Percentiles rank a stretch among this genome's conserved stretches.
Conservation (phyloP, 768 basidiomycete species). For the Leucocoprinus leucothites region DNA sequence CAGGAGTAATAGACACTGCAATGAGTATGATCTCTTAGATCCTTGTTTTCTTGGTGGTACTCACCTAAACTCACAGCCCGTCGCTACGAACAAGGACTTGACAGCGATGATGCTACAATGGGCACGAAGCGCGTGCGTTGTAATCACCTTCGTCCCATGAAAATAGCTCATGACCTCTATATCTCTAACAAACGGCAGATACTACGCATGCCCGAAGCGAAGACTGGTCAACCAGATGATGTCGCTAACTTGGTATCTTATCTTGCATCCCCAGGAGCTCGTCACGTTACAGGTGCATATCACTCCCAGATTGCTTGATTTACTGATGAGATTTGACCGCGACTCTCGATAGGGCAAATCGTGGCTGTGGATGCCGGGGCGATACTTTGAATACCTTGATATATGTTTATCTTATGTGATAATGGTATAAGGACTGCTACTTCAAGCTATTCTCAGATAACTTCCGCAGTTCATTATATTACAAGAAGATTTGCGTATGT, state of each 20-base stretch:
- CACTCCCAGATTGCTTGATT: not conserved
- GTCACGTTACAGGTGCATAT: constrained; percentile 3
- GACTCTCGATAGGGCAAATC: constrained; percentile 3
- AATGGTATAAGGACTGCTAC: not conserved
- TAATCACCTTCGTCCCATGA: no score
- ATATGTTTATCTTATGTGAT: not conserved
- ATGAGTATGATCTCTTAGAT: no score
- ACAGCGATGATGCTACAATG: no score
- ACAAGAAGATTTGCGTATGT: no score
- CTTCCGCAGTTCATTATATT: not conserved
- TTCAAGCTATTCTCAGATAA: not conserved
- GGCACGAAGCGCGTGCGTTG: no score
- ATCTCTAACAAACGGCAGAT: not conserved
- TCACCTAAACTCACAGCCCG: no score
- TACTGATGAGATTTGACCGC: not conserved
- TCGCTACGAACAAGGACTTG: no score
- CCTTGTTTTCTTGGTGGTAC: no score
- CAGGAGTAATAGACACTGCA: constrained; percentile 21
- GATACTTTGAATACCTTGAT: not conserved
- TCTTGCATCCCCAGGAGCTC: constrained; percentile 16
- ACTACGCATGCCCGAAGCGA: not conserved
- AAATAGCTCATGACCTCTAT: not conserved
- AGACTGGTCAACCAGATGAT: constrained; percentile 10
- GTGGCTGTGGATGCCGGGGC: not conserved
- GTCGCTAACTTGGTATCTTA: constrained; percentile 20